Base-by-base conservation (phyloP, 306 rosid genomes). In the Vigna radiata region DNA sequence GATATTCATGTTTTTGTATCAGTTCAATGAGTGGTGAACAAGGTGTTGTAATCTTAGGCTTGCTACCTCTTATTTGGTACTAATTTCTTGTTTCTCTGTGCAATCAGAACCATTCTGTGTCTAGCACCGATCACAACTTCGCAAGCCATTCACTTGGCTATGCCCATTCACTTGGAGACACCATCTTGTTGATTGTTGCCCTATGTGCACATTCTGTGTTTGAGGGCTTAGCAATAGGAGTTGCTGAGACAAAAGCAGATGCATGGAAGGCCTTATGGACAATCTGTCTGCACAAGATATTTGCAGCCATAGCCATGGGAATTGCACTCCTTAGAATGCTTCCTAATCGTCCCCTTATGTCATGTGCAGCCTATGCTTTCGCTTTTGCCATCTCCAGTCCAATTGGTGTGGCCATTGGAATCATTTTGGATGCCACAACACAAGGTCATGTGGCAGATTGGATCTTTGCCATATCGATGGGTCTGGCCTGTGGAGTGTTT, bases 211-310 rank as follows among this genome's bases (percentile, higher is more conserved):
- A 90, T 68, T 93, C 97, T 1, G 85, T 93, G 29, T 91, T 91
- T 43, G 96, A 93, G 87, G 93, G 98, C 27, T 85, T 94, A 53
- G 98, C 94, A 12, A 87, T 94, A 4, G 93, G 96, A 48, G 86
- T 93, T 48, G 88, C 96, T 6, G 77, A 87, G 79, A 88, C 93
- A 25, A 83, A 79, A 80, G 84, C 17, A 15, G 87, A 91, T 6
- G 97, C 98, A 3, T 93, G 98, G 98, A 91, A 82, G 77, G 92
- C 91, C 17, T 84, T 93, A 17, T 93, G 97, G 96, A 91, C 98
- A 54, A 88, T 91, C 63, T 86, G 89, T 55, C 73, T 93, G 43
- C 96, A 91, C 91, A 93, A 93, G 87, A 67, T 91, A 19, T 88
- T 93, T 81, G 97, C 98, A 65, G 97, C 98, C 58, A 86, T 90